Base-by-base conservation (phyloP, 2,329 filamentous ascomycete genomes). In the Stagonosporopsis rhizophila region DNA sequence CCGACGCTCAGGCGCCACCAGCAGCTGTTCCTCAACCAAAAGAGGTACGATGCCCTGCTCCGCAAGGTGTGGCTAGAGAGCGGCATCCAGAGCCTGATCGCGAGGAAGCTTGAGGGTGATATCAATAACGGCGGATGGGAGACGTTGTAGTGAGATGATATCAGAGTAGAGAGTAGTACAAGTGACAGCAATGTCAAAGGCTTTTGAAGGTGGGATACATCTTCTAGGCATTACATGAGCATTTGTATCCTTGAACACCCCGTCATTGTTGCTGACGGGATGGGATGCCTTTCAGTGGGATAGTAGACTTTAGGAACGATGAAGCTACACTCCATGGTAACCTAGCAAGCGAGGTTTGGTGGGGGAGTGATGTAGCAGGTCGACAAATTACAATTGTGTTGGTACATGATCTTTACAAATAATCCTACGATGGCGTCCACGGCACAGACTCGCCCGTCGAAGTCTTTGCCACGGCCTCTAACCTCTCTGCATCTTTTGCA, bases 91-190 rank as follows among this genome's bases (percentile, higher is more conserved):
- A 96, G 90, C 64, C 87, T 92, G 42, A 96, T 99, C 72, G 91
- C 90, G 62, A 84, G 95, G 64, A 94, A 92, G 77, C 78, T 99
- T 64, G 95, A 99, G 80, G 89, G 91, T 14, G 95, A 99, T 75
- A 92, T 97, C 40, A 99, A 99, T 73, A 97, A 92, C 68, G 95
- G 95, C 0, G 95, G 95, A 0, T 99, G 95, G 95, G 95, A 99
- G 80, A 97, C 80, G 30, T 65, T 83, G 62, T 83, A 22, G 58
- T 15, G 7, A 20, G 38, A 4, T 12, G 11, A 14, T 4, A 22
- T 3, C 7, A 20, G 35, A 20, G 17, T 38, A 19, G 34, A 20
- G 7, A 19, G 35, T 15, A 38, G 35, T 19, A 17, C 35, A 38
- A 9, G 19, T 20, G 6, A 38, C 17, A 19, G 17, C 11, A 12